These are phyloP conservation scores for Paecilomyces niveus DNA, from an alignment of 2,329 filamentous ascomycete genomes.

Conservation along the genomic window DNA sequence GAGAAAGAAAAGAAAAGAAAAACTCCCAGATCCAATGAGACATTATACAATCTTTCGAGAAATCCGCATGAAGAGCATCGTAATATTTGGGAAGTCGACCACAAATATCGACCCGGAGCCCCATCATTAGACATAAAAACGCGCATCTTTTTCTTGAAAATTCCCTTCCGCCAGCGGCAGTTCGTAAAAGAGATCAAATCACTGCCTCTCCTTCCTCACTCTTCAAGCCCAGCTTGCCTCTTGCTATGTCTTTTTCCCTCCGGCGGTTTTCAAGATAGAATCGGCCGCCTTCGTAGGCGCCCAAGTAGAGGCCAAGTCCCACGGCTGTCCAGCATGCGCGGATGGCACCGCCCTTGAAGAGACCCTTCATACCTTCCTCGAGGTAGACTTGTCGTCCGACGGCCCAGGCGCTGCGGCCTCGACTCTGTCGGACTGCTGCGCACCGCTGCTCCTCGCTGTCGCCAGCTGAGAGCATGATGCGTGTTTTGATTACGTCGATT, in stretches of 20 bases:
- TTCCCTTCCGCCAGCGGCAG: neutral
- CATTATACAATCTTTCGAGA: neutral
- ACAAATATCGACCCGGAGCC: neutral
- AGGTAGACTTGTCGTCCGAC: slow-evolving; percentile 60
- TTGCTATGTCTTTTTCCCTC: slow-evolving; percentile 8
- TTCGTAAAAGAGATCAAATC: slow-evolving; percentile 1
- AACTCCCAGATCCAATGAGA: neutral
- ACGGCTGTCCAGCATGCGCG: slow-evolving; percentile 74
- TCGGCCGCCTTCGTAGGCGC: slow-evolving; percentile 76
- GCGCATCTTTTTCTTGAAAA: too few species aligned
- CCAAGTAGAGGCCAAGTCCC: slow-evolving; percentile 76
- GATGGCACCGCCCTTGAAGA: slow-evolving; percentile 67
- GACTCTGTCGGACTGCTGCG: slow-evolving; percentile 1
- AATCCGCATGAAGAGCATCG: neutral
- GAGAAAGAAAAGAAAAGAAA: neutral
- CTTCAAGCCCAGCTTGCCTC: neutral
- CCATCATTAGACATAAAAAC: neutral
- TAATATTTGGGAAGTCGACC: neutral
- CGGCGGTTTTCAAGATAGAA: slow-evolving; percentile 44
- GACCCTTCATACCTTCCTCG: slow-evolving; percentile 61
- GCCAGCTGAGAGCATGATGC: slow-evolving; percentile 70
- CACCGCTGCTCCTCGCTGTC: slow-evolving; percentile 14
- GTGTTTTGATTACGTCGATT: slow-evolving; percentile 81
- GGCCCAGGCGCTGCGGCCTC: slow-evolving; percentile 36
- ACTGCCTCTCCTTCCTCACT: slow-evolving; percentile 4